These are phyloP conservation scores for Arxiozyma heterogenica DNA, from an alignment of 1,139 yeast species.

Conservation along the genomic window DNA sequence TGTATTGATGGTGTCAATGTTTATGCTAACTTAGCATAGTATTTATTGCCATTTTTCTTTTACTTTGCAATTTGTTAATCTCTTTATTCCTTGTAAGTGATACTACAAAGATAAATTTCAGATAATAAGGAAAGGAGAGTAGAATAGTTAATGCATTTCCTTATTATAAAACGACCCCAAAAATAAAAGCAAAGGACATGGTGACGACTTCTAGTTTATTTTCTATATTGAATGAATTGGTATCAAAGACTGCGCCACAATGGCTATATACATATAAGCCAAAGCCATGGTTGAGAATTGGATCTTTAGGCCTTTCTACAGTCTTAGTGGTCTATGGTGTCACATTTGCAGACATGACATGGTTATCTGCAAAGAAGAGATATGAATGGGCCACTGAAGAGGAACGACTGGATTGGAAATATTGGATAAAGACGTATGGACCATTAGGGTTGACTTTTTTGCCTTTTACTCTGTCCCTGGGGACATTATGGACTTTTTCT, in stretches of 20 bases:
- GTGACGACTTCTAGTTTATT: slow-evolving; percentile 33
- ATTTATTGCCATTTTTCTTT: too few relatives aligned
- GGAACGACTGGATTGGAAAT: slow-evolving; percentile 4
- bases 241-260: slow-evolving; percentile 13
- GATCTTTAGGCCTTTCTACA: slow-evolving; percentile 21
- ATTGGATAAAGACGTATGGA: slow-evolving; percentile 13
- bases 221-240: slow-evolving; percentile 33
- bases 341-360: slow-evolving; percentile 25
- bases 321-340: slow-evolving; percentile 24
- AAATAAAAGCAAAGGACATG: neutral
- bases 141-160: neutral
- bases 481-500: slow-evolving; percentile 21
- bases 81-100: too few relatives aligned
- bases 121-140: neutral
- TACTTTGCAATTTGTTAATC: too few relatives aligned
- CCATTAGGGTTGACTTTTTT: slow-evolving; percentile 20
- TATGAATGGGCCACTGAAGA: slow-evolving; percentile 13
- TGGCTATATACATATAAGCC: slow-evolving; percentile 14
- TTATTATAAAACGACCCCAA: neutral
- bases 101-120: too few relatives aligned
- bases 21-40: too few relatives aligned
- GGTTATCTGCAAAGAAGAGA: slow-evolving; percentile 17
- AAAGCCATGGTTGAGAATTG: slow-evolving; percentile 10
- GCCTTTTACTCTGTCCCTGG: slow-evolving; percentile 24
- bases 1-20: too few relatives aligned